Conservation (phyloP, 2,329 filamentous ascomycete species). For the Ophiostoma australiae region DNA sequence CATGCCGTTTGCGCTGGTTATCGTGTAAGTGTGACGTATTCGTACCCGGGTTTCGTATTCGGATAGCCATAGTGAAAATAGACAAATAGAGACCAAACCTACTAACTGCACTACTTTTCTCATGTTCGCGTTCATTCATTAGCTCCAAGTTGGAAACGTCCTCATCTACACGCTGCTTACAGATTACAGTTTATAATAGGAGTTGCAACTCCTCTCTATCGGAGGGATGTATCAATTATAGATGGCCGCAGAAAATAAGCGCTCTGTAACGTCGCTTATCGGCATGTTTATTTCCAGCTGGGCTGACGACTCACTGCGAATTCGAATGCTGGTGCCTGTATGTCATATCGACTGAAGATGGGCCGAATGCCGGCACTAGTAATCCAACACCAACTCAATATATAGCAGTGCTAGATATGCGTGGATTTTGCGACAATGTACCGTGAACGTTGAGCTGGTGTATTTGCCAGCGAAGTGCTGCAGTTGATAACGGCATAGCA, state of each 20-base stretch:
- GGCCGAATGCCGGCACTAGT: neutral
- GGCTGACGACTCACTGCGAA: neutral
- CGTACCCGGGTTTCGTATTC: neutral
- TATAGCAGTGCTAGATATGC: no score
- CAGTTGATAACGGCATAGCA: no score
- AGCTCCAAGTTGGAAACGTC: neutral
- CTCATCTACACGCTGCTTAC: no score
- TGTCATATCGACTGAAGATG: neutral
- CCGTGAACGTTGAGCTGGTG: no score
- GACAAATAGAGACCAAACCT: neutral
- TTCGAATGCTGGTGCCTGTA: neutral
- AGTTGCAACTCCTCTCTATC: neutral
- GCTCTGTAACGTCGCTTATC: neutral
- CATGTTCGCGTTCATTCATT: no score
- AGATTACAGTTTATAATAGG: neutral
- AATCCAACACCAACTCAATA: no score
- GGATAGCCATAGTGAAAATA: neutral
- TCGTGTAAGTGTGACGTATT: slow-evolving; percentile 1
- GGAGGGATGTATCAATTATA: neutral
- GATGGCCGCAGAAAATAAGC: neutral
- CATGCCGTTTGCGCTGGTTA: neutral
- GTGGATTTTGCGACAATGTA: no score
- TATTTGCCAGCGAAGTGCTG: no score
- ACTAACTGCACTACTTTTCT: neutral
- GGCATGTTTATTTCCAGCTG: neutral